Base-by-base conservation (phyloP, 2,329 filamentous ascomycete genomes). In the Arthroderma uncinatum region DNA sequence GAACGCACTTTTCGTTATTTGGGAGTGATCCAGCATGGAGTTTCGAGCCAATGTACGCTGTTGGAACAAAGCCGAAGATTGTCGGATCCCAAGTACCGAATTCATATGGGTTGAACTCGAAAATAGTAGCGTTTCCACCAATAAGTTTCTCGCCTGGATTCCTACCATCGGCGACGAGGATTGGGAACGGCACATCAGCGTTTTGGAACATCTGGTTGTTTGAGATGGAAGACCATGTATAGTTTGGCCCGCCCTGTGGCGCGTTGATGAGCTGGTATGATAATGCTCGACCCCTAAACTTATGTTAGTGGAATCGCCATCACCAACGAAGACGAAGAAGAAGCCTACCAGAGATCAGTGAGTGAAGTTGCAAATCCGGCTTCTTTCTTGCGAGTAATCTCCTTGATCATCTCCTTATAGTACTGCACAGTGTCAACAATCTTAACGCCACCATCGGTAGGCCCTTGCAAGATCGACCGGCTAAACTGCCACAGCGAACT, bases 181-280 rank as follows among this genome's bases (percentile, higher is more conserved):
- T 77, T 0, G 89, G 88, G 75, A 92, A 79, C 0, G 88, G 89
- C 33, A 81, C 79, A 47, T 81, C 73, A 16, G 79, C 87, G 12
- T 77, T 72, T 1, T 74, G 71, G 69, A 92, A 92, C n/a, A 78
- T 76, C 1, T 78, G 66, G 16, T 81, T 78, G 44, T 82, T 66
- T 6, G 83, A 80, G 62, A 91, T 87, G 2, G 88, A 93, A 2
- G 89, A 94, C 74, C 85, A 95, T 2, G 90, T 95, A 66, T 86
- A 90, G 12, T 76, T 78, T 12, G 85, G 82, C 0, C 88, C 90
- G 39, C 90, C 91, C 60, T 87, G 73, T 0, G 78, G 79, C 4
- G 82, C 86, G 67, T 92, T 87, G 67, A 95, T 80, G 52, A 95
- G 79, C 73, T 95, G 90, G 71, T 86, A 94, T 1, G 85, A 85